Percentiles rank a stretch among this genome's conserved stretches.
phyloP scores from a whole-genome alignment of 2,329 filamentous ascomycete species.

The Immersiporthe knoxdaviesiana region DNA sequence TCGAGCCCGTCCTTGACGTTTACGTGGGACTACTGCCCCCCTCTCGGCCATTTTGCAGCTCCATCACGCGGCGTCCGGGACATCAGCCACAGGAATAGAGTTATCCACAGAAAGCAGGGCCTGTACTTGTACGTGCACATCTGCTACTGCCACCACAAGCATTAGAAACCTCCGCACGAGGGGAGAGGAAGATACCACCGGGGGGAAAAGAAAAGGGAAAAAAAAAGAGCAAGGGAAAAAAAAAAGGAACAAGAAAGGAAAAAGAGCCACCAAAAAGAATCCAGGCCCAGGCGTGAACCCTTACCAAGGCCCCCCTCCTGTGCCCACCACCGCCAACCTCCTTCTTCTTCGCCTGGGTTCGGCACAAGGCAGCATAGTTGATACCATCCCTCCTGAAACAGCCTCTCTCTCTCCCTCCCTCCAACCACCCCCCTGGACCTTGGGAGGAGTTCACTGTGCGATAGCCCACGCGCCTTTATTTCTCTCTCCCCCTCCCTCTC shows the following conservation, averaged over 20 bases:
- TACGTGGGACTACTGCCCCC: slow-evolving; percentile 2
- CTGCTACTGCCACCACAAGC: background rate
- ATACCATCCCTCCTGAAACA: slow-evolving; percentile 42
- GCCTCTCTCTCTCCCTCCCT: slow-evolving; percentile 23
- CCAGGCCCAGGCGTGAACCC: slow-evolving; percentile 15
- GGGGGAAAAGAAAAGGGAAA: background rate
- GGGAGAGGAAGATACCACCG: background rate
- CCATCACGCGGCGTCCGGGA: slow-evolving; percentile 7
- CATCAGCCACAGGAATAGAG: background rate
- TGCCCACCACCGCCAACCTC: slow-evolving; percentile 30
- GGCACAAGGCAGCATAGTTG: slow-evolving; percentile 38
- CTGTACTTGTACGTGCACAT: slow-evolving; percentile 2
- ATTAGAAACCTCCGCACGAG: background rate
- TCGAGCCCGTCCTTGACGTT: slow-evolving; percentile 1
- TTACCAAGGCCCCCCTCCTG: slow-evolving; percentile 15
- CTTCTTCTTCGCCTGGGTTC: slow-evolving; percentile 30
- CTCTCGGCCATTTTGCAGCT: background rate
- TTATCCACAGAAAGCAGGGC: background rate
- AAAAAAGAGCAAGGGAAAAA: background rate
- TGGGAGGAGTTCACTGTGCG: slow-evolving; percentile 23
- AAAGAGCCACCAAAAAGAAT: background rate
- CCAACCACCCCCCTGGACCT: slow-evolving; percentile 28
- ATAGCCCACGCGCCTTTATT: slow-evolving; percentile 23
- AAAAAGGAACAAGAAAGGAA: background rate
- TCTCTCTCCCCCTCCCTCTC: background rate